Conservation (phyloP, 768 basidiomycete species). For the Suillus clintonianus region DNA sequence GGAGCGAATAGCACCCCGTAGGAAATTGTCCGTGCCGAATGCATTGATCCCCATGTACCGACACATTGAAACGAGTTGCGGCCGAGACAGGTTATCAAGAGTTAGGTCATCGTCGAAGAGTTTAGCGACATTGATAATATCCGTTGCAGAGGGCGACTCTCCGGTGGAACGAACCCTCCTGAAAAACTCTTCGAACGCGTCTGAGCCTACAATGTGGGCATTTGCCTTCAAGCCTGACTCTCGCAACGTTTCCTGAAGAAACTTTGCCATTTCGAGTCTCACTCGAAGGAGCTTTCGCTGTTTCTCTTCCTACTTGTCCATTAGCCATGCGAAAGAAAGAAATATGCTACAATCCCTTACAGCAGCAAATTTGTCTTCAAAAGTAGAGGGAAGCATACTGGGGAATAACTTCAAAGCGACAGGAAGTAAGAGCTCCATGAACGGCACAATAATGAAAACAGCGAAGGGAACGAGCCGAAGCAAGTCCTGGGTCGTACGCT, state of each 20-base stretch:
- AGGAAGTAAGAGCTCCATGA: slow-evolving; percentile 97
- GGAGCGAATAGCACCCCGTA: slow-evolving; percentile 86
- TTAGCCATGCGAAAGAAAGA: neutral
- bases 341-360: slow-evolving; percentile 42
- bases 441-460: slow-evolving; percentile 93
- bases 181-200: slow-evolving; percentile 99
- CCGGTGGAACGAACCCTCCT: slow-evolving; percentile 96
- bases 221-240: slow-evolving; percentile 93
- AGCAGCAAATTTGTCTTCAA: slow-evolving; percentile 95
- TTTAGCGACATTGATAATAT: slow-evolving; percentile 93
- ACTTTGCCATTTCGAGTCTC: slow-evolving; percentile 98
- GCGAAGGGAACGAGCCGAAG: slow-evolving; percentile 93
- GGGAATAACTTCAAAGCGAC: slow-evolving; percentile 97
- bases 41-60: slow-evolving; percentile 98
- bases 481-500: slow-evolving; percentile 90
- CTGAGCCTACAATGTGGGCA: slow-evolving; percentile 89
- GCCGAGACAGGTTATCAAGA: slow-evolving; percentile 95
- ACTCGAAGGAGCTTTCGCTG: slow-evolving; percentile 93
- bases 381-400: slow-evolving; percentile 97
- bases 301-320: slow-evolving; percentile 82
- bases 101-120: slow-evolving; percentile 98
- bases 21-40: slow-evolving; percentile 98
- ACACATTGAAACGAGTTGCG: slow-evolving; percentile 97
- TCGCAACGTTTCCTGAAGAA: slow-evolving; percentile 94
- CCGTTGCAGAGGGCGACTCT: slow-evolving; percentile 84